A percentile compares a stretch with the other conserved stretches of the same genome.
Evolutionary conservation across 176 grass and related monocot genomes (phyloP).

Genomic region (Urochloa ruziziensis): DNA sequence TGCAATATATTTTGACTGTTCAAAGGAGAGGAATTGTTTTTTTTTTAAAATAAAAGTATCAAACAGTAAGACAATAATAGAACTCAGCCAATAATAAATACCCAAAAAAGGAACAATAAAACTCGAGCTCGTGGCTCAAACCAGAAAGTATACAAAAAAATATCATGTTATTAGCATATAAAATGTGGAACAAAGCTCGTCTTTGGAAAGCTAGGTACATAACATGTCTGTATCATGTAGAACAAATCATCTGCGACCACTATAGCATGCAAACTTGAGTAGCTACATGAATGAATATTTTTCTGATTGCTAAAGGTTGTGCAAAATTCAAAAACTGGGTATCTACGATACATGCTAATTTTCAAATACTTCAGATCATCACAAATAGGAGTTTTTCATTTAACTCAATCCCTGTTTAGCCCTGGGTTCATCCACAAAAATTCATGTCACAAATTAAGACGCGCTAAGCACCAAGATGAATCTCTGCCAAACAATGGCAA

Average conservation of each 20-base stretch:
- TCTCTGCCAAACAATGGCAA: neutral
- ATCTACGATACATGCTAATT: neutral
- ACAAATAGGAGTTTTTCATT: neutral
- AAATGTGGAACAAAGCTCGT: neutral
- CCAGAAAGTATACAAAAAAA: neutral
- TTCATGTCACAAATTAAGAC: neutral
- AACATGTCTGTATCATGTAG: neutral
- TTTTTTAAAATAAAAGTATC: neutral
- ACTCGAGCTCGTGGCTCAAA: neutral
- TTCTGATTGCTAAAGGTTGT: neutral
- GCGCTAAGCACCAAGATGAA: slow-evolving; percentile 1
- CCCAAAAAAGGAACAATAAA: too few species aligned
- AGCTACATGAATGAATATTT: neutral
- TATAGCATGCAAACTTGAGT: neutral
- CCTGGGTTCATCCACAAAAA: neutral
- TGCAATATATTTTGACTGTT: slow-evolving; percentile 94
- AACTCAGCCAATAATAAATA: too few species aligned
- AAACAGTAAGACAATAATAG: neutral
- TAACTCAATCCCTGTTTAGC: neutral
- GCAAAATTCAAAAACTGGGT: neutral
- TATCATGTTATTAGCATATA: neutral
- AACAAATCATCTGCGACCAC: neutral
- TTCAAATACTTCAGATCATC: neutral
- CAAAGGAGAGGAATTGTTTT: slow-evolving; percentile 14
- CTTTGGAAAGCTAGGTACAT: neutral